Evolutionary conservation across 2,329 filamentous ascomycete species (phyloP), one percentile per base, ranked within the genome.

Genomic region (Coniochaeta sp.): DNA sequence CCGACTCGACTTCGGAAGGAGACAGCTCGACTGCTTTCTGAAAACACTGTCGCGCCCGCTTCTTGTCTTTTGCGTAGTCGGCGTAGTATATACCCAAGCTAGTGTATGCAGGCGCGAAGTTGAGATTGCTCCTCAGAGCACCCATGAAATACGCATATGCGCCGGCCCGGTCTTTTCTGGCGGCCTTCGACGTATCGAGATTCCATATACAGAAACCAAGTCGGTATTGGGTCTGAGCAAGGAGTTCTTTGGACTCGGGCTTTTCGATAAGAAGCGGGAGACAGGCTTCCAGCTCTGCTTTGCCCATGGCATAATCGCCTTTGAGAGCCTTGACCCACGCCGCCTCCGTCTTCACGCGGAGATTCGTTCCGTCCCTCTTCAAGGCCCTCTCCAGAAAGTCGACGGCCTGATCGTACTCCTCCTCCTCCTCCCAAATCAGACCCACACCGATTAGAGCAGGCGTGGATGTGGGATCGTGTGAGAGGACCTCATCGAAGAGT

Each of bases 1-100:
- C 95, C 38, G 95, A 91, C 65, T 89, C 81, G 1, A 96, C 84
- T 70, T 99, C 95, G 0, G 90, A 88, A 0, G 91, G 78, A 0
- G 95, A 99, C 3, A 99, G 77, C 72, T 99, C 95, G 57, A 99
- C 90, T 0, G 95, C 95, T 71, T 98, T 97, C 68, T 97, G 91
- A 68, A 98, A 98, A 71, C 93, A 98, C 64, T 90, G 88, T n/a
- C 90, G 84, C 9, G 93, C 91, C 69, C 96, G 82, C 68, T 88
- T 89, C 73, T 87, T 91, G 72, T 98, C 95, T 65, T 88, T 91
- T 59, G 85, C 89, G 70, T 97, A 97, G 69, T 98, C 93, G 6
- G 88, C 86, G 70, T 97, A 99, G 75, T 89, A 99, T 8, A 93
- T 79, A 17, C 95, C 95, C 4, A 99, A 83, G 64, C 87, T 92